Percentiles rank a stretch among this genome's conserved stretches.
Evolutionary conservation across 495 filamentous ascomycete species (phyloP).

Genomic region (Penicillium nucicola): DNA sequence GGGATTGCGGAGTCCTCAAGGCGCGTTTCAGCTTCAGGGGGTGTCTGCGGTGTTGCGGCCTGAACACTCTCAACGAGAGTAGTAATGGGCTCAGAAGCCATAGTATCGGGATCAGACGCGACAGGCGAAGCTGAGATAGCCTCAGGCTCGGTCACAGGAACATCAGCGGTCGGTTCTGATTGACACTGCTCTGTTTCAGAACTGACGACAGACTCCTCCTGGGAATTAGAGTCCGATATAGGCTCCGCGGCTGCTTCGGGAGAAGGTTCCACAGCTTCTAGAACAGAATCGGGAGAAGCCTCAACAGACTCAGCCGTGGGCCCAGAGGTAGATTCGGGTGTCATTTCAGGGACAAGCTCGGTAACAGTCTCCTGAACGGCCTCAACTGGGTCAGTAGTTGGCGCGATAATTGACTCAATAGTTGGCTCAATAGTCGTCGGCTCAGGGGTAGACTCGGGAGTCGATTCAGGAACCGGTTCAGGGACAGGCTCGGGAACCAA

Average conservation of each 20-base stretch:
- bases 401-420: not conserved
- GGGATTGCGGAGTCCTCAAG: constrained; percentile 21
- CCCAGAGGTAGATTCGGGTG: not conserved
- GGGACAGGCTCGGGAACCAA: constrained; percentile 2
- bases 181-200: constrained; percentile 5
- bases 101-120: constrained; percentile 12
- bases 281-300: not conserved
- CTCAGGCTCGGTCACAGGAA: constrained; percentile 14
- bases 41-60: constrained; percentile 17
- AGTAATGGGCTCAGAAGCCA: constrained; percentile 9
- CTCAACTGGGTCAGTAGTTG: not conserved
- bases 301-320: not conserved
- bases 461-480: not conserved
- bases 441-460: not conserved
- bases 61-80: constrained; percentile 10
- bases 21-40: constrained; percentile 29
- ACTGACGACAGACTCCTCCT: not conserved
- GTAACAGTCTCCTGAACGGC: not conserved
- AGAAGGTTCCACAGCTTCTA: too few relatives aligned
- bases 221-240: not conserved
- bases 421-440: not conserved
- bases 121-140: constrained; percentile 15
- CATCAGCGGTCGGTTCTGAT: constrained; percentile 21
- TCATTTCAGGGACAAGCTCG: not conserved
- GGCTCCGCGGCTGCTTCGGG: not conserved